phyloP scores from a whole-genome alignment of 139 green algal genomes.

The Coelastrella sp. region DNA sequence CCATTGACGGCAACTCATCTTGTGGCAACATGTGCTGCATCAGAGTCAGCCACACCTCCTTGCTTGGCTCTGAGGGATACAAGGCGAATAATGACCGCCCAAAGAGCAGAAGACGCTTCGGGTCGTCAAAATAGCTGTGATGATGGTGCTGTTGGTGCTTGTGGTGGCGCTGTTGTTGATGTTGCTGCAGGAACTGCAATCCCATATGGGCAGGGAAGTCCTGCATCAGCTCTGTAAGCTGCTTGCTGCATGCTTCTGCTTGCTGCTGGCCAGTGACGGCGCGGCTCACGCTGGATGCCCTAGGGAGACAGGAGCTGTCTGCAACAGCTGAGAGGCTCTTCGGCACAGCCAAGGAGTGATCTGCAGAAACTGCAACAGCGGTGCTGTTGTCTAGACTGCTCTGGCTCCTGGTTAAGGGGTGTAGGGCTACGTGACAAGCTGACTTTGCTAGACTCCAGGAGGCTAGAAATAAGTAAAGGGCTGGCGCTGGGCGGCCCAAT shows the following conservation, averaged over 20 bases:
- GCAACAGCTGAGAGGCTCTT: background rate
- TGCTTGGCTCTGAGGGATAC: background rate
- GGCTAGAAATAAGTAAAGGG: background rate
- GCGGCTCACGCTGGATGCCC: background rate
- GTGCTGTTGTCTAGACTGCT: background rate
- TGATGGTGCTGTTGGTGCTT: background rate
- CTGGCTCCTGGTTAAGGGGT: background rate
- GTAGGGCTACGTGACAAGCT: too few species aligned
- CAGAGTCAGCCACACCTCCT: background rate
- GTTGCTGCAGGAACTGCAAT: background rate
- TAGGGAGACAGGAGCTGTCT: background rate
- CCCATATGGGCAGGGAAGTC: background rate
- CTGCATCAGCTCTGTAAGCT: background rate
- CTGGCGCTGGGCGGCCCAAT: background rate
- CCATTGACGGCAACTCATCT: background rate
- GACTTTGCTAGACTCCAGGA: background rate
- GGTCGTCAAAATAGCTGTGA: background rate
- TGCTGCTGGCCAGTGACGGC: background rate
- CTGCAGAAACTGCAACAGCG: background rate
- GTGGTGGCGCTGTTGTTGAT: background rate
- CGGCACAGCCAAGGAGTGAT: background rate
- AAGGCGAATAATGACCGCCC: background rate
- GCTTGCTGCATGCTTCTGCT: background rate
- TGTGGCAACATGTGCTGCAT: background rate
- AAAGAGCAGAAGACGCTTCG: background rate